Base-by-base conservation (phyloP, 108 stramenopile genomes). In the Schizochytrium sp. region DNA sequence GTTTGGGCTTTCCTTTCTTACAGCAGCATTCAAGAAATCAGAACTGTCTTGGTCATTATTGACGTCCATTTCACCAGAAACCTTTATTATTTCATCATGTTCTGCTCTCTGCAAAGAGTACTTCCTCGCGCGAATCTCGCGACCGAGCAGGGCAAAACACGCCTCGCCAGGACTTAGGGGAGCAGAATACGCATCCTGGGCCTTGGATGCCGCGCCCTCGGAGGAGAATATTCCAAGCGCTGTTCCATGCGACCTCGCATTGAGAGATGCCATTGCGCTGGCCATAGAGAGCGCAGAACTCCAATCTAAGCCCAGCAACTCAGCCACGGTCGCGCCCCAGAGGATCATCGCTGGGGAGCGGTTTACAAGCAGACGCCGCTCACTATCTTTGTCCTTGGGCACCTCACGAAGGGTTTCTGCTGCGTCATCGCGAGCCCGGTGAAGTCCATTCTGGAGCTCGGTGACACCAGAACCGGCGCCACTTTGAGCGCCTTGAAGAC, bases 261-360 rank as follows among this genome's bases (percentile, higher is more conserved):
- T 83, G 1, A 83, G 47, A 10, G 28, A 47, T n/a, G 76, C 76
- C 76, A 83, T 83, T n/a, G 53, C 53, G 76, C 76, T 83, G 45
- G 50, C 53, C 3, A 55, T 5, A 7, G 76, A 83, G 50, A 83
- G 53, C 1, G 76, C 76, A n/a, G 76, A 83, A 53, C 50, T 55
- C 53, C 53, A 49, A 53, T 83, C 76, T n/a, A 47, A 3, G 47
- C 76, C 76, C 15, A 55, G 50, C 7, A 49, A 5, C 76, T 49
- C n/a, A 38, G 76, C 76, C 28, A 42, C 53, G 76, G 28, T n/a
- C 28, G 53, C 76, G 1, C 76, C 76, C 76, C 76, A 83, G 10
- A 83, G 76, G 50, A 83, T 83, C 76, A 83, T 83, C 45, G 55
- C 76, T n/a, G 76, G 76, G 50, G 76, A 83, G 17, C 76, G 10